These are phyloP conservation scores for Cubamyces lactineus DNA, from an alignment of 768 basidiomycete genomes.

Conservation along the genomic window DNA sequence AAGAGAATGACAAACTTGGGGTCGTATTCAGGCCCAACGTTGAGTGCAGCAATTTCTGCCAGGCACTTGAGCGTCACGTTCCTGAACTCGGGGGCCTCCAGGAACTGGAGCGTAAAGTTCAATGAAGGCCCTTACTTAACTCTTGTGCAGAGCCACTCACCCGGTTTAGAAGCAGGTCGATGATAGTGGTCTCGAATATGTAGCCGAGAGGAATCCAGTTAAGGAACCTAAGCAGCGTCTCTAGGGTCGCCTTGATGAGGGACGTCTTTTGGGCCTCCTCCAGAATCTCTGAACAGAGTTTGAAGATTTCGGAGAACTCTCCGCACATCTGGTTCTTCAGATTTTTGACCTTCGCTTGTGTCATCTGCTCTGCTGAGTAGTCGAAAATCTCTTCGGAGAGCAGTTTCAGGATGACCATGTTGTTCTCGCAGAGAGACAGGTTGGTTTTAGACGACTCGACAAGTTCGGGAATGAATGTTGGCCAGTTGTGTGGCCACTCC, in stretches of 20 bases:
- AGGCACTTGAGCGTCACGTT: slow-evolving; percentile 97
- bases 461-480: slow-evolving; percentile 94
- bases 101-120: slow-evolving; percentile 62
- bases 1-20: slow-evolving; percentile 97
- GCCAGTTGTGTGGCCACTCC: slow-evolving; percentile 99
- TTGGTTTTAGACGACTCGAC: slow-evolving; percentile 97
- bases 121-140: slow-evolving; percentile 18
- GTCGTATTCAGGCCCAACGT: slow-evolving; percentile 96
- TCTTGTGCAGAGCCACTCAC: slow-evolving; percentile 50
- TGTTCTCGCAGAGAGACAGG: slow-evolving; percentile 97
- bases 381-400: slow-evolving; percentile 99
- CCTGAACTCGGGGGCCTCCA: slow-evolving; percentile 95
- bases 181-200: slow-evolving; percentile 97
- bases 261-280: slow-evolving; percentile 97
- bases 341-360: slow-evolving; percentile 95
- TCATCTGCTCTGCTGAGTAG: slow-evolving; percentile 98
- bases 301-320: slow-evolving; percentile 97
- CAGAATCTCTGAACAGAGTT: slow-evolving; percentile 93
- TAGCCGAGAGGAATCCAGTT: slow-evolving; percentile 99
- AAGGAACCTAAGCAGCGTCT: slow-evolving; percentile 92
- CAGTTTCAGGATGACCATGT: slow-evolving; percentile 97
- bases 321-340: slow-evolving; percentile 98
- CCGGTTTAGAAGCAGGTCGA: slow-evolving; percentile 88
- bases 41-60: slow-evolving; percentile 93
- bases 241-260: slow-evolving; percentile 91